Conservation (phyloP, 495 filamentous ascomycete genomes). For the Hypoxylon trugodes region DNA sequence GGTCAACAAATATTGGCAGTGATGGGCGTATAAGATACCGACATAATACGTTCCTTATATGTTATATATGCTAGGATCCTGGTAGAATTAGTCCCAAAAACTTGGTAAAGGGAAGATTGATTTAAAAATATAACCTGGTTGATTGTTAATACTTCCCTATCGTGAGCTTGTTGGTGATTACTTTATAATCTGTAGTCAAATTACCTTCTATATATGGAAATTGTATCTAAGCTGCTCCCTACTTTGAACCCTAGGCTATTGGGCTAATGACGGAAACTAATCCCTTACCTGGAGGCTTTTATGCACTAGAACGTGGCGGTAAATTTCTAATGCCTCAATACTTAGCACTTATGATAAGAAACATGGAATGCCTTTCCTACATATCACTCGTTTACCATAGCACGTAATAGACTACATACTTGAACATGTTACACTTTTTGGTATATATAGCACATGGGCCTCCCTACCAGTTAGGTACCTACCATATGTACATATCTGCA, state of each 20-base stretch:
- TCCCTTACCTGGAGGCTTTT: not conserved
- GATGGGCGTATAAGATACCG: slow-evolving; percentile 40
- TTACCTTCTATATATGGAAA: not conserved
- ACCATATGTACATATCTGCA: too few relatives aligned
- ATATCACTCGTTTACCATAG: not conserved
- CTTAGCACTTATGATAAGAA: not conserved
- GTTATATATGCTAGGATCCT: slow-evolving; percentile 12
- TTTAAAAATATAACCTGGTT: slow-evolving; percentile 17
- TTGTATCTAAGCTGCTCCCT: too few relatives aligned
- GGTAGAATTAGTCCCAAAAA: slow-evolving; percentile 24
- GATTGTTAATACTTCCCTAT: slow-evolving; percentile 2
- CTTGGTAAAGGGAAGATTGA: slow-evolving; percentile 29
- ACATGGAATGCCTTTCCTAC: not conserved
- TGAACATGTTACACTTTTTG: slow-evolving; percentile 25
- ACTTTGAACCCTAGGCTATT: too few relatives aligned
- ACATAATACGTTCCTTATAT: slow-evolving; percentile 32
- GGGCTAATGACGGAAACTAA: too few relatives aligned
- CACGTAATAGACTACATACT: not conserved
- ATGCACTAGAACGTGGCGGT: too few relatives aligned
- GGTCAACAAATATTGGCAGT: slow-evolving; percentile 19
- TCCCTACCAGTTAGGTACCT: slow-evolving; percentile 7
- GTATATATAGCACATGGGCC: slow-evolving; percentile 33
- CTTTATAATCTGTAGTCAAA: not conserved
- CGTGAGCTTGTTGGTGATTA: not conserved
- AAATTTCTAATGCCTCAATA: not conserved